Evolutionary conservation across 805 yeast genomes (phyloP), one percentile per base, ranked within the genome.

Genomic region (Ogataea haglerorum): DNA sequence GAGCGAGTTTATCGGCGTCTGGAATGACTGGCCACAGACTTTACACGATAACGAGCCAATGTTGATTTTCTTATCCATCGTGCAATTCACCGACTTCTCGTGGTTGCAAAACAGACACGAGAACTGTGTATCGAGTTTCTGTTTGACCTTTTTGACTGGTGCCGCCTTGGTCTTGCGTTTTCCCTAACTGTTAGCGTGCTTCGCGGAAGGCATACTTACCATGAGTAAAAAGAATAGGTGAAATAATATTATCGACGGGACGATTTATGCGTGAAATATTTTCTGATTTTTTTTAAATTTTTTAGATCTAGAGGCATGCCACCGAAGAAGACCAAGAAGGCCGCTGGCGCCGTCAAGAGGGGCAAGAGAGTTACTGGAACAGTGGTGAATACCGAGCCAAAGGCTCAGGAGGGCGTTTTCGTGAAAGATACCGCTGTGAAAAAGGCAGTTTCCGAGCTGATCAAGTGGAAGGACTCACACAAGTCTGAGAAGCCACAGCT

Each of bases 61-160:
- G 43, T 85, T 81, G 47, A 82, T 72, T 62, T 84, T 87, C 67
- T 88, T 91, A 63, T 91, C 98, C 63, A 91, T 63, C 7, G 85
- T 77, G 60, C 97, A 90, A 29, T 83, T 76, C 30, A 91, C 95
- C 2, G 96, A 83, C 53, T 83, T 82, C 58, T 91, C 98, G 66
- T 91, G 98, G 63, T 91, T 91, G 65, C 99, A 91, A 63, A 91
- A 91, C 41, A 93, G 69, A 67, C 99, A 91, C 36, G 91, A 81
- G 68, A 90, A 90, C 44, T 85, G 76, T 3, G 88, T 78, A 43
- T 88, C 95, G 49, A 90, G 72, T 49, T 72, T 83, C 56, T 84
- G 93, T 49, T 85, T 88, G 51, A 86, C 66, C 61, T 76, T 82
- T 63, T 84, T 85, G 21, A 69, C 80, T 52, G 96, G 96, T 60